Evolutionary conservation across 2,329 filamentous ascomycete species (phyloP).

Genomic region (Colletotrichum orbiculare): DNA sequence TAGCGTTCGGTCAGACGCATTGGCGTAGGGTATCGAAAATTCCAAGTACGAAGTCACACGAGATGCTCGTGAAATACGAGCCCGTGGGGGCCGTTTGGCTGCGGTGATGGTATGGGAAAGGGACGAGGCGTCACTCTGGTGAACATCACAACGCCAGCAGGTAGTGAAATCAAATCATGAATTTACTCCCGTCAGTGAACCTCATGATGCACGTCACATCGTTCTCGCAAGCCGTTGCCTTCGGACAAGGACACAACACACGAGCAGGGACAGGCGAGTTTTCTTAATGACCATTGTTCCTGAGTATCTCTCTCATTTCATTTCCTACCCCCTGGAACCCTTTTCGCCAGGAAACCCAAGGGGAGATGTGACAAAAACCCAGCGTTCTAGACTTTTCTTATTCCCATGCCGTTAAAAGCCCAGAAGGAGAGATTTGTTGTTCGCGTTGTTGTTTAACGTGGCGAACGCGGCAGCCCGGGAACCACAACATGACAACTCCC

Average conservation of each 20-base stretch:
- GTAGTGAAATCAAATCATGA: constrained; percentile 26
- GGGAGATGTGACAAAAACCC: constrained; percentile 16
- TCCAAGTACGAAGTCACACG: no score
- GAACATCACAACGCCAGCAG: background rate
- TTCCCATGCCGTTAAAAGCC: constrained; percentile 11
- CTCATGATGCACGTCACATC: constrained; percentile 35
- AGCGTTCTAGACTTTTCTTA: constrained; percentile 29
- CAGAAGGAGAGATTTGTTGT: constrained; percentile 9
- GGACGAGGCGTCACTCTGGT: background rate
- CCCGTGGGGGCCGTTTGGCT: no score
- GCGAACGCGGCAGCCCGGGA: constrained; percentile 34
- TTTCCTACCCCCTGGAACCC: constrained; percentile 12
- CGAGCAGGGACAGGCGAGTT: constrained; percentile 35
- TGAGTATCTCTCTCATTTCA: constrained; percentile 36
- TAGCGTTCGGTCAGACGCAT: no score
- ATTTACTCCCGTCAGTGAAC: constrained; percentile 28
- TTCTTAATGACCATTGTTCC: constrained; percentile 37
- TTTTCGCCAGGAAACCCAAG: constrained; percentile 31
- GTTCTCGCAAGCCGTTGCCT: constrained; percentile 19
- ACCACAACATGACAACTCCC: constrained; percentile 30
- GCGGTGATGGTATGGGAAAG: no score
- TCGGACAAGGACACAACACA: constrained; percentile 1
- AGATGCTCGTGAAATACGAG: no score
- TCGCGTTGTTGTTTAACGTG: constrained; percentile 33
- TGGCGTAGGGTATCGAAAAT: no score